Base-by-base conservation (phyloP, 352 stramenopile genomes). In the Phytophthora boehmeriae region DNA sequence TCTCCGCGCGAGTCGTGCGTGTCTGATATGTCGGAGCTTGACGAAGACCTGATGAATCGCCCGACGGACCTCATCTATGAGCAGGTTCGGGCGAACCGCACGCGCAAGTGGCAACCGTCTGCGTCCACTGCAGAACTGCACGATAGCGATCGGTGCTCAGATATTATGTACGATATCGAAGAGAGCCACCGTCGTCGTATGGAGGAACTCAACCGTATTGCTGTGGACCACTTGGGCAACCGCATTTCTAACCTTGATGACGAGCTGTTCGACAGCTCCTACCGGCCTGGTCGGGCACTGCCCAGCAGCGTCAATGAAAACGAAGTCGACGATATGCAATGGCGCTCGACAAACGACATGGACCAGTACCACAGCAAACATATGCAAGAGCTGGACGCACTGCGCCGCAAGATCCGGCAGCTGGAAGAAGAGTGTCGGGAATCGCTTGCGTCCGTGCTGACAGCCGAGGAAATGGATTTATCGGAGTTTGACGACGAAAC, bases 401-500 rank as follows among this genome's bases (percentile, higher is more conserved):
- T 87, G 25, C 73, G 63, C 1, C 54, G 75, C 17, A 63, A 76
- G 39, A 71, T 87, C 50, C 67, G 63, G 2, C 64, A 76, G 35
- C 59, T 88, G 0, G 76, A 88, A 42, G 75, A 82, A 22, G 73
- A 86, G 25, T 88, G 76, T 35, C 78, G 78, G 10, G 78, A 80
- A 36, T 86, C 78, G 8, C 80, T 88, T 47, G 76, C 76, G 20
- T 81, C 71, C 25, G 73, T 86, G 25, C 55, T 88, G 27, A 83
- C 74, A 1, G 28, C 71, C 1, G 68, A 83, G 36, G 76, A 88
- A 58, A 75, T 88, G 52, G 68, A 73, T 19, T 42, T 76, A 16
- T 73, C 63, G 22, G 68, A 81, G 35, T 62, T 80, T n/a, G 47
- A 75, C 9, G 66, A 80, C 10, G 51, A 62, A 3, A 45, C 45